Percentiles rank a stretch among this genome's conserved stretches.
Evolutionary conservation across 1,284 basidiomycete species (phyloP).

Genomic region (Ganoderma multipileum): DNA sequence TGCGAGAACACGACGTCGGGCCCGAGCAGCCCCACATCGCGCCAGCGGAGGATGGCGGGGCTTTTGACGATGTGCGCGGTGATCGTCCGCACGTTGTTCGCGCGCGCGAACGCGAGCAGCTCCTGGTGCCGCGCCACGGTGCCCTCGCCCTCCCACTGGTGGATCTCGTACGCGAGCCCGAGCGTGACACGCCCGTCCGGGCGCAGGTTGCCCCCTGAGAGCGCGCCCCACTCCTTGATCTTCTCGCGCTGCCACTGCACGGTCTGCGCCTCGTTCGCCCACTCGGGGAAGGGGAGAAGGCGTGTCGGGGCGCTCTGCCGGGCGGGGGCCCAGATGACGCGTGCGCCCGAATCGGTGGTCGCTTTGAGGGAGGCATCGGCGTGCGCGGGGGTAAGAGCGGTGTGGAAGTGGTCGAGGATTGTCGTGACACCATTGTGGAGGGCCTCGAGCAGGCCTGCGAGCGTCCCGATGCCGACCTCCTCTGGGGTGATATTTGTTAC

Average conservation of each 20-base stretch:
- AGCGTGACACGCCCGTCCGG: conserved; percentile 43
- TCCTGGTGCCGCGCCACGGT: conserved; percentile 32
- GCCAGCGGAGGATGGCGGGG: conserved; percentile 35
- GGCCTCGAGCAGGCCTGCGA: conserved; percentile 43
- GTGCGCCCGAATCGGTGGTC: conserved; percentile 39
- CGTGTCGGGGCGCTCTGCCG: conserved; percentile 39
- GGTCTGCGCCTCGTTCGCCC: conserved; percentile 35
- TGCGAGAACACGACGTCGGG: conserved; percentile 44
- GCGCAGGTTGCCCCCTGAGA: conserved; percentile 36
- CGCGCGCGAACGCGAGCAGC: conserved; percentile 33
- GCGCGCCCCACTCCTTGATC: conserved; percentile 37
- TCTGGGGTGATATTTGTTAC: conserved; percentile 37
- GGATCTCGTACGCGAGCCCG: conserved; percentile 40
- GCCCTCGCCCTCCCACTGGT: conserved; percentile 19
- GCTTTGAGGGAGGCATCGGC: conserved; percentile 38
- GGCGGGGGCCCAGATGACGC: conserved; percentile 40
- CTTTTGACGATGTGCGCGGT: conserved; percentile 42
- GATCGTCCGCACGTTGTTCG: conserved; percentile 35
- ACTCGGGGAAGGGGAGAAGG: conserved; percentile 35
- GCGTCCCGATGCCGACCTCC: conserved; percentile 41
- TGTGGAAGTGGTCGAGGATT: conserved; percentile 44
- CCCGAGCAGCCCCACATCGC: conserved; percentile 38
- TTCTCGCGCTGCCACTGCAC: conserved; percentile 40
- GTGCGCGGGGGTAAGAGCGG: conserved; percentile 38
- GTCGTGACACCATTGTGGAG: conserved; percentile 43